Base-by-base conservation (phyloP, 148 eudicot genomes). In the Vaccinium vitisidaea region DNA sequence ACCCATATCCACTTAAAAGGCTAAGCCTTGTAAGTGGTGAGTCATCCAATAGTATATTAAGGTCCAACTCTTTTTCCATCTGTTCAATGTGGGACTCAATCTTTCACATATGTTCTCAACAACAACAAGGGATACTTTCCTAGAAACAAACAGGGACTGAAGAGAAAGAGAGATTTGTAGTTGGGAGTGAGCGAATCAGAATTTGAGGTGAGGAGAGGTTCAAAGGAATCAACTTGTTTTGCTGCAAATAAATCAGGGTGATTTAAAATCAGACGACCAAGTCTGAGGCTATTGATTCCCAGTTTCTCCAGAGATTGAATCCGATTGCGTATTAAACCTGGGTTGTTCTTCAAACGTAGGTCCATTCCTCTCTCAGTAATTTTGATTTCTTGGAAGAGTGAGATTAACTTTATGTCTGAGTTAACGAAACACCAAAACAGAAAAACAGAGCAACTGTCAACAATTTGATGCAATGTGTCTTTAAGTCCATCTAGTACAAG, bases 351-450 rank as follows among this genome's bases (percentile, higher is more conserved):
- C 65, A 97, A 50, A 67, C 93, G 75, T 39, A 83, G 80, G 71
- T 88, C 88, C 21, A 83, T 69, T 77, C 84, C 96, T 77, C 74
- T 89, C 50, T 90, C 93, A 39, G 76, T 82, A 61, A 97, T 83
- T 52, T 96, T 98, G 80, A 97, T 85, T 86, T 87, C 87, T 79
- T 75, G 93, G 19, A 94, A 90, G 48, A 96, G 78, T 13, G 91
- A 84, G 49, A 88, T 82, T 61, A 94, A 81, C 59, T 89, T 87
- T 49, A 77, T 43, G 46, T 91, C 98, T 92, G 87, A 36, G 16
- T 27, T 83, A 73, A 43, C 55, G 52, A 82, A 54, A 27, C 21
- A 75, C 16, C 53, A 67, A 82, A 52, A 30, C n/a, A 78, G 56
- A n/a, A 83, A 69, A 84, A 46, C 75, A 85, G 32, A 87, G 27